phyloP scores from a whole-genome alignment of 192 early-diverging fungal genomes.

The Coemansia sp. region DNA sequence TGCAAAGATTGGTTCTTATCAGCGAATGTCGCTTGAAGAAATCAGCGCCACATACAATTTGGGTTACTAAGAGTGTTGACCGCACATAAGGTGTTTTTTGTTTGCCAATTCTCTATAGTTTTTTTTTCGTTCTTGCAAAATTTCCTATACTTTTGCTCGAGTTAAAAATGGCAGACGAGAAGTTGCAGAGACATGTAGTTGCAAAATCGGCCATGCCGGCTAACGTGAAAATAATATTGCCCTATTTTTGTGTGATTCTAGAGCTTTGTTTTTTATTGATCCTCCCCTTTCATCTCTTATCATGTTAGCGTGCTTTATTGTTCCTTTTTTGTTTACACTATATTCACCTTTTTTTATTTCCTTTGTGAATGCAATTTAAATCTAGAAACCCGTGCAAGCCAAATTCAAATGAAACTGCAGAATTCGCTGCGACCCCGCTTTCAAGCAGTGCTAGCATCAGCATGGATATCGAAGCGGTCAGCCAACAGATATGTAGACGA shows the following conservation, averaged over 20 bases:
- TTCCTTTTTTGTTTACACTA: neutral
- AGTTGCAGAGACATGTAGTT: too few relatives aligned
- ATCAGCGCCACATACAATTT: neutral
- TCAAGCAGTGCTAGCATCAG: conserved; percentile 47
- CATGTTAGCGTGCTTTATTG: neutral
- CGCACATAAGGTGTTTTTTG: too few relatives aligned
- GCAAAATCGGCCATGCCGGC: too few relatives aligned
- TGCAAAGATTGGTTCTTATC: conserved; percentile 28
- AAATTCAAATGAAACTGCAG: conserved; percentile 5
- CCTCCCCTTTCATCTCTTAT: neutral
- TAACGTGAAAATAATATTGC: too few relatives aligned
- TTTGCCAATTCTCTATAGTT: too few relatives aligned
- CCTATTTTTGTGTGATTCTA: too few relatives aligned
- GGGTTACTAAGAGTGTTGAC: neutral
- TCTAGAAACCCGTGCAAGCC: neutral
- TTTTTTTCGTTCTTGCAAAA: too few relatives aligned
- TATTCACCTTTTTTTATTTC: neutral
- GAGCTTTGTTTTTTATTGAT: neutral
- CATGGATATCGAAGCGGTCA: conserved; percentile 54
- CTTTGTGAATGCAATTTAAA: conserved; percentile 1
- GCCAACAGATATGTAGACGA: conserved; percentile 49
- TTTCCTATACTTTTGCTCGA: too few relatives aligned
- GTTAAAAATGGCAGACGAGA: too few relatives aligned
- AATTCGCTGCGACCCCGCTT: conserved; percentile 38
- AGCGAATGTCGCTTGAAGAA: conserved; percentile 18